Percentiles rank a stretch among this genome's conserved stretches.
phyloP scores from a whole-genome alignment of 139 green algal genomes.

The Asterochloris sp. region DNA sequence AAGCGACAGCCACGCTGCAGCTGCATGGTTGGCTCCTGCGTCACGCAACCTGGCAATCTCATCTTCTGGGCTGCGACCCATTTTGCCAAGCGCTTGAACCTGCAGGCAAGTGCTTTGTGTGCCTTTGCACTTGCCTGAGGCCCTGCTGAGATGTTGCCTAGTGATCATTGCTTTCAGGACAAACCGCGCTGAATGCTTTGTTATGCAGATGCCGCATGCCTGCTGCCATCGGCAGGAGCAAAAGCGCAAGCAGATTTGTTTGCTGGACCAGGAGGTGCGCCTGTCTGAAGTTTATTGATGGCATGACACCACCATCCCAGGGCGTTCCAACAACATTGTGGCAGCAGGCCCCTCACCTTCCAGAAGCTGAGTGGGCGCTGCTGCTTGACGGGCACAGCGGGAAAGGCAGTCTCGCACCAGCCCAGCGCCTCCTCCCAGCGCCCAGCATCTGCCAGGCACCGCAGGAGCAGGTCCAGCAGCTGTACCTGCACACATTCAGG shows the following conservation, averaged over 20 bases:
- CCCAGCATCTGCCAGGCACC: slow-evolving; percentile 34
- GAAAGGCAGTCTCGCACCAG: slow-evolving; percentile 22
- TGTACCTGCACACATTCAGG: slow-evolving; percentile 31
- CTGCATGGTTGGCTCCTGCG: neutral
- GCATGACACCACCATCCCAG: neutral
- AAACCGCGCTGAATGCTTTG: too few species aligned
- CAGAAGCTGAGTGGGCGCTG: slow-evolving; percentile 40
- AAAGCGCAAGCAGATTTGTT: too few species aligned
- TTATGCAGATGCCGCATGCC: too few species aligned
- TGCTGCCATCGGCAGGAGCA: too few species aligned
- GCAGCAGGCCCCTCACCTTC: slow-evolving; percentile 36
- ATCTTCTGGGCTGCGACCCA: slow-evolving; percentile 13
- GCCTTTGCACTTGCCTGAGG: too few species aligned
- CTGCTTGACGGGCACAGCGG: slow-evolving; percentile 15
- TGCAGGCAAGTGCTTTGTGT: neutral
- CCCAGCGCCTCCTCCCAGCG: slow-evolving; percentile 38
- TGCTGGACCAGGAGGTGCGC: too few species aligned
- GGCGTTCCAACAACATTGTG: neutral
- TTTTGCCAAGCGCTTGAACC: slow-evolving; percentile 2
- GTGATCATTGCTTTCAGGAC: too few species aligned
- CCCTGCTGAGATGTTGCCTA: too few species aligned
- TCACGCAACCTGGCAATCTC: slow-evolving; percentile 44
- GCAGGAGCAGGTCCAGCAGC: slow-evolving; percentile 41
- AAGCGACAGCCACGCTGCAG: slow-evolving; percentile 20
- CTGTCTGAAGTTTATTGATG: too few species aligned